phyloP scores from a whole-genome alignment of 805 yeast species.

The Saccharomycopsis sp. region DNA sequence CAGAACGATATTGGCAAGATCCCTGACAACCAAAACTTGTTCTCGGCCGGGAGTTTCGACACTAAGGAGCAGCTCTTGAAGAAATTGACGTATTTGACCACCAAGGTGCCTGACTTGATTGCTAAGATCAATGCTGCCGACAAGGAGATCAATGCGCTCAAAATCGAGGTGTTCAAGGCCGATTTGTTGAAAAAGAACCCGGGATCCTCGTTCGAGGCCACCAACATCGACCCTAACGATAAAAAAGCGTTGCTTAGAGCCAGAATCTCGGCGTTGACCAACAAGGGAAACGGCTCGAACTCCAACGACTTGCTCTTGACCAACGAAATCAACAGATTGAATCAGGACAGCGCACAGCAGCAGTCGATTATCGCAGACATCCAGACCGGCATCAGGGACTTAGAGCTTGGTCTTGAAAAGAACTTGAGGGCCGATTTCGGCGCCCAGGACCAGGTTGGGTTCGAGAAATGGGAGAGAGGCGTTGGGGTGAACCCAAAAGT shows the following conservation, averaged over 20 bases:
- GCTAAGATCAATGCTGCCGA: conserved; percentile 58
- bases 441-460: conserved; percentile 41
- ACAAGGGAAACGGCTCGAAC: conserved; percentile 41
- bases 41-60: conserved; percentile 33
- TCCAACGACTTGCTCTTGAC: conserved; percentile 34
- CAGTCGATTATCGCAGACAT: conserved; percentile 56
- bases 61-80: conserved; percentile 42
- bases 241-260: conserved; percentile 72
- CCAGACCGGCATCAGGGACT: conserved; percentile 58
- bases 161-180: conserved; percentile 55
- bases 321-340: conserved; percentile 34
- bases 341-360: conserved; percentile 33
- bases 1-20: conserved; percentile 32
- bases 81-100: conserved; percentile 58
- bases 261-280: conserved; percentile 90
- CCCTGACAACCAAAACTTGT: conserved; percentile 23
- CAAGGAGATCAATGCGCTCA: conserved; percentile 58
- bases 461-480: conserved; percentile 76
- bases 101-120: conserved; percentile 66
- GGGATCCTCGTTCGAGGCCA: conserved; percentile 55
- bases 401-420: conserved; percentile 37
- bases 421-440: conserved; percentile 29
- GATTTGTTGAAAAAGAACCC: conserved; percentile 59
- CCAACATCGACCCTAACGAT: conserved; percentile 69
- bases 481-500: conserved; percentile 69